Percentiles rank a stretch among this genome's conserved stretches.
phyloP scores from a whole-genome alignment of 1,284 basidiomycete genomes.

The Leccinum subspadiceum region DNA sequence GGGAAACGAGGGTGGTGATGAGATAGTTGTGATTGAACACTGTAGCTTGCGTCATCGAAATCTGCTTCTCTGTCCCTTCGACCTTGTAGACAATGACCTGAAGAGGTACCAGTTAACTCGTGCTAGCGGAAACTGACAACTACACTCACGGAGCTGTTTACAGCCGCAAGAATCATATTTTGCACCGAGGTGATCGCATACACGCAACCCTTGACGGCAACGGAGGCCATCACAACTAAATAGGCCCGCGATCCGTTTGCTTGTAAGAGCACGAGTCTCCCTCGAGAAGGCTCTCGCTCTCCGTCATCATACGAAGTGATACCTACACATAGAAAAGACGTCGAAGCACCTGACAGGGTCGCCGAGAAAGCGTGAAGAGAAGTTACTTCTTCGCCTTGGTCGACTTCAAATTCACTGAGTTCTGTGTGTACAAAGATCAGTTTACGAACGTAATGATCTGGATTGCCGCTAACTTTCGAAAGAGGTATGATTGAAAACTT shows the following conservation, averaged over 20 bases:
- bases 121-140: neutral
- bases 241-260: constrained; percentile 34
- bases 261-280: constrained; percentile 47
- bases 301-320: constrained; percentile 48
- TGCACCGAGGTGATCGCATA: constrained; percentile 52
- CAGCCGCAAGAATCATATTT: constrained; percentile 60
- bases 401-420: constrained; percentile 51
- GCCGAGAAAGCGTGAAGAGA: constrained; percentile 46
- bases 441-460: neutral
- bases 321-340: constrained; percentile 59
- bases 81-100: constrained; percentile 51
- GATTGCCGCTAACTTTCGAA: constrained; percentile 50
- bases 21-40: constrained; percentile 82
- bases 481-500: constrained; percentile 63
- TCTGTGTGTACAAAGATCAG: constrained; percentile 37
- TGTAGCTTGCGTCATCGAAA: constrained; percentile 44
- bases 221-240: constrained; percentile 30
- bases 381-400: constrained; percentile 58
- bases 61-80: constrained; percentile 31
- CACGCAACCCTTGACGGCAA: constrained; percentile 56
- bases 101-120: neutral
- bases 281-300: constrained; percentile 58
- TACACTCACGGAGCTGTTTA: constrained; percentile 69
- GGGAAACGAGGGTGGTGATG: constrained; percentile 59
- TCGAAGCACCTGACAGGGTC: constrained; percentile 30